Percentiles rank a stretch among this genome's conserved stretches.
Conservation (phyloP, 129 eudicot genomes). For the Artemisia annua region DNA sequence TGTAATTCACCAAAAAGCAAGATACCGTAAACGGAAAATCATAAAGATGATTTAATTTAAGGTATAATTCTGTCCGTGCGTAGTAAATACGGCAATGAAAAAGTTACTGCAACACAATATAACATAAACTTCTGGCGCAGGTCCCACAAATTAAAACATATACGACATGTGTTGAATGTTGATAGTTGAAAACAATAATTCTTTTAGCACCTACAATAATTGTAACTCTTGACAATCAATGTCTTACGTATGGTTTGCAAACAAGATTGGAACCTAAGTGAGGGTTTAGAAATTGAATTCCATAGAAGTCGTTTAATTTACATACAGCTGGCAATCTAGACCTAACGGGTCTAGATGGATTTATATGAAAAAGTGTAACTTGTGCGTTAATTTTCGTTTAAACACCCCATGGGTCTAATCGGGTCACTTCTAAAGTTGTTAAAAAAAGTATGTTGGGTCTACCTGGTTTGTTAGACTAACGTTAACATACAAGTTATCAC, state of each 20-base stretch:
- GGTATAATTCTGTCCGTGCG: conserved; percentile 11
- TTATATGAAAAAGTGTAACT: too few relatives aligned
- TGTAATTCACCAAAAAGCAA: too few relatives aligned
- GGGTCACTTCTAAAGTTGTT: too few relatives aligned
- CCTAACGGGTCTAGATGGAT: too few relatives aligned
- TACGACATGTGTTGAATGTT: conserved; percentile 23
- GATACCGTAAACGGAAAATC: background rate
- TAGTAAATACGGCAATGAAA: background rate
- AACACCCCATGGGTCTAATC: too few relatives aligned
- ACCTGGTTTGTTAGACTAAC: background rate
- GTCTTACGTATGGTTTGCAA: conserved; percentile 12
- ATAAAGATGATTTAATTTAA: background rate
- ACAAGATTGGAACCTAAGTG: background rate
- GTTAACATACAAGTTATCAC: conserved; percentile 45
- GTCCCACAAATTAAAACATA: background rate
- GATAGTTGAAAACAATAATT: conserved; percentile 25
- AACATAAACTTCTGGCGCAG: background rate
- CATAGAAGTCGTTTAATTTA: too few relatives aligned
- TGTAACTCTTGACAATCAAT: conserved; percentile 19
- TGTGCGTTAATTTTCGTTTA: too few relatives aligned
- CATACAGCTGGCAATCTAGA: too few relatives aligned
- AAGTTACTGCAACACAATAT: background rate
- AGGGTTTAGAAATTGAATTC: too few relatives aligned
- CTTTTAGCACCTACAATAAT: conserved; percentile 22
- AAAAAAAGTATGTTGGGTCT: too few relatives aligned